Evolutionary conservation across 2,329 filamentous ascomycete species (phyloP), one percentile per base, ranked within the genome.

Genomic region (Curvularia sp.): DNA sequence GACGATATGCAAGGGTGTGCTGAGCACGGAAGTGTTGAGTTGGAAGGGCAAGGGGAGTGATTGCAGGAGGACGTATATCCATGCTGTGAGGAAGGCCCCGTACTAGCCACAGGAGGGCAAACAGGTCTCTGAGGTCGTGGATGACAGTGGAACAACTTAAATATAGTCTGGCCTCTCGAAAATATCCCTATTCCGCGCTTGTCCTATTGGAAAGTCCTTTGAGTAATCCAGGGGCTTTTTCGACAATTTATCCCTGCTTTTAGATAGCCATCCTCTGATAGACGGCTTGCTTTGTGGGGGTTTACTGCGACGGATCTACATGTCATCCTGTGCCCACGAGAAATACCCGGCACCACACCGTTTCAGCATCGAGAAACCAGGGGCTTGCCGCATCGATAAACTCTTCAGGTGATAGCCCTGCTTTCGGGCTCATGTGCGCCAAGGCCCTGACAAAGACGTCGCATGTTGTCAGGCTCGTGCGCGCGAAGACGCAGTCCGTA

Each of bases 251-350:
- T 43, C n/a, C 10, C 15, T 8, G 21, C 10, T 27, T 25, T 27
- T 2, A 27, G 19, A 12, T 5, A 15, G 7, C 12, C 13, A 12
- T 42, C 19, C 13, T 18, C 15, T 7, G 15, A 18, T 36, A 1
- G 34, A 36, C 4, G 18, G 5, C 18, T 6, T 18, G 15, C 9
- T 36, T 18, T 36, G 34, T n/a, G 15, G 2, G 34, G 25, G 25
- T 18, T 15, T 8, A 18, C 18, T 3, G 4, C 15, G 5, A 36
- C 18, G 8, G 5, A 21, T 42, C 6, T n/a, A 25, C 41, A 7
- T 18, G 6, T 47, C 36, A 57, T 91, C 91, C 58, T 89, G 61
- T 56, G 18, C 60, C 64, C 53, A 70, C 60, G 32, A 60, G 61
- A 30, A 74, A 70, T 53, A 65, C 67, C 43, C 74, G 57, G 65